phyloP scores from a whole-genome alignment of 345 rosid species.

The Hirschfeldia incana region DNA sequence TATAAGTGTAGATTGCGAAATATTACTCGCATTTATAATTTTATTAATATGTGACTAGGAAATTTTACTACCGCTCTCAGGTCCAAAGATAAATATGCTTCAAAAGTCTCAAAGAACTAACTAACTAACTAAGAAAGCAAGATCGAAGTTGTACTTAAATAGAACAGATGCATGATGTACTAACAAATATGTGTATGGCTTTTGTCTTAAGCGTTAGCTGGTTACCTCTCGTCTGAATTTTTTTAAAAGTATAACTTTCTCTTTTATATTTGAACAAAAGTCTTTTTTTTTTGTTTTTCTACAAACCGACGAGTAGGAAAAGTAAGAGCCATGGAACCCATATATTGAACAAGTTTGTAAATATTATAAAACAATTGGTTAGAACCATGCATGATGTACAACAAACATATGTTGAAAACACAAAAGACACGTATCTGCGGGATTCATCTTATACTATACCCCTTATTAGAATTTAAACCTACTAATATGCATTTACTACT shows the following conservation, averaged over 20 bases:
- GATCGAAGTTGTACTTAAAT: not conserved
- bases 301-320: not conserved
- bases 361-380: no score
- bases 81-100: not conserved
- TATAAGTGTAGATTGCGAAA: not conserved
- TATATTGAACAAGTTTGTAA: not conserved
- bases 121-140: not conserved
- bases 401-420: not conserved
- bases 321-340: not conserved
- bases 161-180: not conserved
- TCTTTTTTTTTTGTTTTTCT: not conserved
- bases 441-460: not conserved
- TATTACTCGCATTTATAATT: not conserved
- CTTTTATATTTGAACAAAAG: not conserved
- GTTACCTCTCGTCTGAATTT: not conserved
- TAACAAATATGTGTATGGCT: not conserved
- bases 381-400: not conserved
- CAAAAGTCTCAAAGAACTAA: not conserved
- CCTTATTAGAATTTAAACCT: not conserved
- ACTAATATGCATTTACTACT: constrained; percentile 20
- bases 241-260: not conserved
- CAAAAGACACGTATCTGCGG: not conserved
- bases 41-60: not conserved
- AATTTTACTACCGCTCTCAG: not conserved
- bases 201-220: constrained; percentile 10